These are phyloP conservation scores for Erucastrum elatum DNA, from an alignment of 345 rosid species.

Conservation along the genomic window DNA sequence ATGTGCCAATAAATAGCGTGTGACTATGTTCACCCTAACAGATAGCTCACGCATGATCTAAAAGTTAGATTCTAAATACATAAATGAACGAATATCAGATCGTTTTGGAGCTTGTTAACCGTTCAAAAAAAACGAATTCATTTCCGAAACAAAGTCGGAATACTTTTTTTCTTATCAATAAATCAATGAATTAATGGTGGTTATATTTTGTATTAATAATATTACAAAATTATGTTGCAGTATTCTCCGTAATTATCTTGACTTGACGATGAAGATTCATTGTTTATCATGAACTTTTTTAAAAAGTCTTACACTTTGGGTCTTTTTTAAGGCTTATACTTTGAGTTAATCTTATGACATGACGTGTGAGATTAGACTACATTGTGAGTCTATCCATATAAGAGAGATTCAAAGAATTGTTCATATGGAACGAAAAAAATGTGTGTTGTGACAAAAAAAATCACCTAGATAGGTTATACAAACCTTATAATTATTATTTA, in stretches of 20 bases:
- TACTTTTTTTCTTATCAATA: background rate
- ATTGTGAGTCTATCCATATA: background rate
- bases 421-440: background rate
- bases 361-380: background rate
- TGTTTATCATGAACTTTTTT: too few relatives aligned
- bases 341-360: background rate
- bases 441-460: background rate
- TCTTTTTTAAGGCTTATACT: background rate
- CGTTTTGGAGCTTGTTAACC: conserved; percentile 1
- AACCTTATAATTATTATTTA: background rate
- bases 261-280: too few relatives aligned
- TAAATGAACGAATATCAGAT: background rate
- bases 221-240: too few relatives aligned
- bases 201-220: background rate
- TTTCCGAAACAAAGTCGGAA: background rate
- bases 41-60: background rate
- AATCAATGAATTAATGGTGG: background rate
- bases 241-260: too few relatives aligned
- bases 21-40: background rate
- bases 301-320: too few relatives aligned
- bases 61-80: background rate
- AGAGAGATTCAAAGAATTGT: conserved; percentile 2
- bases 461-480: background rate
- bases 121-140: conserved; percentile 2
- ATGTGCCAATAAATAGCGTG: background rate